Percentiles rank a stretch among this genome's conserved stretches.
phyloP scores from a whole-genome alignment of 768 basidiomycete species.

The Pleurotus sapidus region DNA sequence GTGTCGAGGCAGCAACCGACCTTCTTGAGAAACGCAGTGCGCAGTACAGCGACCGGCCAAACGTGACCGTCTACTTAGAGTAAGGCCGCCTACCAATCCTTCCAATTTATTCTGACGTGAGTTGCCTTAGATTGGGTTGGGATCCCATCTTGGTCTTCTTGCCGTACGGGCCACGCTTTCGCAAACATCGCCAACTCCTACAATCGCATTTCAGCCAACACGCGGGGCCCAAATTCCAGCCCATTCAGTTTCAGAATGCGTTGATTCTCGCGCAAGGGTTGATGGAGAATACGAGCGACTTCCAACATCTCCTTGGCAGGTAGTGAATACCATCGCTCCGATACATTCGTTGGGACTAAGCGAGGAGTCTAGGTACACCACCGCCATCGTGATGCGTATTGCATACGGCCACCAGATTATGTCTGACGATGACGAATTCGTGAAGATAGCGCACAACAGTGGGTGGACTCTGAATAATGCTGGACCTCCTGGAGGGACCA shows the following conservation, averaged over 20 bases:
- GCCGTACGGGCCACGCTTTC: constrained; percentile 19
- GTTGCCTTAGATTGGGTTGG: constrained; percentile 16
- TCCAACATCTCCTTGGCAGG: background rate
- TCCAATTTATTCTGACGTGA: background rate
- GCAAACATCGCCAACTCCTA: constrained; percentile 16
- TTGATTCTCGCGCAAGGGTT: constrained; percentile 25
- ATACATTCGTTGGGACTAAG: constrained; percentile 15
- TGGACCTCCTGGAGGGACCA: constrained; percentile 15
- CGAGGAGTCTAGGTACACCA: constrained; percentile 16
- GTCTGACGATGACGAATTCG: constrained; percentile 19
- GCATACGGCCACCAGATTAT: constrained; percentile 12
- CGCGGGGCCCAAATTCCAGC: constrained; percentile 19
- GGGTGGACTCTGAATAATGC: constrained; percentile 8
- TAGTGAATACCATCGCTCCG: constrained; percentile 14
- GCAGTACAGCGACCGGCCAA: constrained; percentile 22
- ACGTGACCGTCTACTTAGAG: constrained; percentile 13
- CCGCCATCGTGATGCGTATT: too few species aligned
- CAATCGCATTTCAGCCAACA: constrained; percentile 17
- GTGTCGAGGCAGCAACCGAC: constrained; percentile 21
- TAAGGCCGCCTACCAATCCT: constrained; percentile 11
- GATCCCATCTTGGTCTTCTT: constrained; percentile 14
- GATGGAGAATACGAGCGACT: constrained; percentile 16
- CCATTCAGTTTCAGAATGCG: constrained; percentile 26
- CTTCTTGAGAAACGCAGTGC: constrained; percentile 23
- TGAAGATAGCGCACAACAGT: constrained; percentile 15